Evolutionary conservation across 306 rosid species (phyloP).

Genomic region (Citrullus colocynthis): DNA sequence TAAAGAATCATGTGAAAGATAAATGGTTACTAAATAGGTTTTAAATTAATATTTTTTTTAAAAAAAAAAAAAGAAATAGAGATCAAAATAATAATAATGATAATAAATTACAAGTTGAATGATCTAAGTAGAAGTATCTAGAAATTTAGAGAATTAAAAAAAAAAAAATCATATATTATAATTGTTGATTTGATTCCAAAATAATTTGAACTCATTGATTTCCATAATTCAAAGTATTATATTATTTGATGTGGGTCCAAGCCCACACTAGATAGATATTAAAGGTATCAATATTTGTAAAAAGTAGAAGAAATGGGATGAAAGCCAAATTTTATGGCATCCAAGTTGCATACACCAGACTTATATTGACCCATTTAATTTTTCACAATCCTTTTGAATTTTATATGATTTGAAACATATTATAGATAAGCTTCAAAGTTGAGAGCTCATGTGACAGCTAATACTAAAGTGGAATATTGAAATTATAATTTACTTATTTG

Average conservation of each 20-base stretch:
- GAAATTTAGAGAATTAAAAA: no score
- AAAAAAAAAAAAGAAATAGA: no score
- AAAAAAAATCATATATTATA: no score
- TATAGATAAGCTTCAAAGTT: neutral
- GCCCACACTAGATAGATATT: neutral
- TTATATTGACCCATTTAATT: neutral
- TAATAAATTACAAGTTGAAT: no score
- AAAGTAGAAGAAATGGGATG: neutral
- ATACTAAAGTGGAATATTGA: neutral
- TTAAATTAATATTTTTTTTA: no score
- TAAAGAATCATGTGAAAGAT: no score
- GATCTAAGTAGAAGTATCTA: no score
- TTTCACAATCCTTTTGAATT: neutral
- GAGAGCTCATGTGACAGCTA: neutral
- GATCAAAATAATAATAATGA: no score
- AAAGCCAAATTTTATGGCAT: neutral
- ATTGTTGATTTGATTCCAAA: no score
- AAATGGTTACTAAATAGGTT: no score
- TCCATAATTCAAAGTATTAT: no score
- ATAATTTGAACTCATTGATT: no score
- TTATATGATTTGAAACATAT: neutral
- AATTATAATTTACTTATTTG: neutral
- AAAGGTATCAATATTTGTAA: neutral
- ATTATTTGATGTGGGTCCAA: neutral
- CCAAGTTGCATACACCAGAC: neutral